Evolutionary conservation across 2,329 filamentous ascomycete species (phyloP), one percentile per base, ranked within the genome.

Genomic region (Phaeophleospora eucalypticola): DNA sequence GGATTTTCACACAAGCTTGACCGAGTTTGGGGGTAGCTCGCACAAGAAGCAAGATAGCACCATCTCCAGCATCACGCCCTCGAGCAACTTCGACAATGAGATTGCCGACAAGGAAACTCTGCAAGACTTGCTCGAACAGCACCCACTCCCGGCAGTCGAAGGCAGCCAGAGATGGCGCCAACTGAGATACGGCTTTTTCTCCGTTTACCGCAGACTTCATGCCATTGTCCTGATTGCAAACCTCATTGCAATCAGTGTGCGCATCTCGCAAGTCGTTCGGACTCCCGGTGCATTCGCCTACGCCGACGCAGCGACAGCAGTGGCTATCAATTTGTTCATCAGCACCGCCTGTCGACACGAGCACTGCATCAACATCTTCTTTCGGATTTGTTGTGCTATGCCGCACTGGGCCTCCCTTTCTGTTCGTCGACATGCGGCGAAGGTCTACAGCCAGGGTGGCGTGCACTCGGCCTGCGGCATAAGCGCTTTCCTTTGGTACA

Each of bases 401-500:
- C 68, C 68, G 9, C 58, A 55, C 10, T 60, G 56, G 12, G 56
- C 59, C 19, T 67, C 70, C 9, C 53, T 71, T 12, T 36, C 51
- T 6, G 54, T 71, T 19, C 66, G 70, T 2, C 57, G 60, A 6
- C 53, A 60, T 17, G 61, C 63, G 3, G 68, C 68, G 32, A 71
- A 71, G 53, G 55, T 71, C 7, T 72, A 70, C 52, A 64, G 65
- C 34, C 61, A 69, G 29, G 70, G 69, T 15, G 69, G 70, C 8
- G 53, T 71, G 1, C 70, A 72, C 49, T 65, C 64, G 3, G 65
- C 66, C 2, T 62, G 63, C 41, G 68, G 63, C 2, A 52, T 66
- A 4, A 63, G 66, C 41, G 66, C 67, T 1, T 54, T 65, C n/a
- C 35, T 64, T 7, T 77, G 74, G 74, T 75, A 70, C 60, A 56